phyloP scores from a whole-genome alignment of 768 basidiomycete genomes.

The Lentinula edodes region DNA sequence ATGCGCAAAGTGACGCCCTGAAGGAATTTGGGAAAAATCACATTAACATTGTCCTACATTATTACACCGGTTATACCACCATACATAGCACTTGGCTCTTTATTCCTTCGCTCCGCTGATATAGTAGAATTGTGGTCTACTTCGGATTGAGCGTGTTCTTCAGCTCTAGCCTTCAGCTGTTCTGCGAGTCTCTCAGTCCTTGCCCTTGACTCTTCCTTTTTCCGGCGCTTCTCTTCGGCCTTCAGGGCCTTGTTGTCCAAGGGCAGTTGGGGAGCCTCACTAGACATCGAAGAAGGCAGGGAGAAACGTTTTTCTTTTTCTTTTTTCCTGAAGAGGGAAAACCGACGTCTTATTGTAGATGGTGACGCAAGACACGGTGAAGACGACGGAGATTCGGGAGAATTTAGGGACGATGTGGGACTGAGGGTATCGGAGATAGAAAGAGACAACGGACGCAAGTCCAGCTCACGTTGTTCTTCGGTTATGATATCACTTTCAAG shows the following conservation, averaged over 20 bases:
- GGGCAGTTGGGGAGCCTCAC: conserved; percentile 15
- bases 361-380: conserved; percentile 2
- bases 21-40: too few relatives aligned
- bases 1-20: too few relatives aligned
- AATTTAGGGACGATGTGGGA: neutral
- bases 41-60: conserved; percentile 18
- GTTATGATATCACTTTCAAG: neutral
- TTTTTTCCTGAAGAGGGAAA: conserved; percentile 20
- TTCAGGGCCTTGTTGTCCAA: conserved; percentile 38
- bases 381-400: neutral
- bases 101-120: conserved; percentile 18
- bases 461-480: conserved; percentile 14
- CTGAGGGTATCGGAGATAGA: neutral
- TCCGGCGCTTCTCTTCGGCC: conserved; percentile 35
- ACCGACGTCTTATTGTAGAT: conserved; percentile 12
- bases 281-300: conserved; percentile 9
- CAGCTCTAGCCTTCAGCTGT: conserved; percentile 33
- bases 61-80: conserved; percentile 16
- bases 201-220: conserved; percentile 32
- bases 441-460: neutral
- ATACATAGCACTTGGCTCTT: conserved; percentile 15
- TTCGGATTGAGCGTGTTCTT: conserved; percentile 22
- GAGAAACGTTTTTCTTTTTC: conserved; percentile 8
- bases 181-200: conserved; percentile 37
- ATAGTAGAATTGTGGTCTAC: conserved; percentile 24